Percentiles rank a stretch among this genome's conserved stretches.
phyloP scores from a whole-genome alignment of 2,329 filamentous ascomycete genomes.

The Phoma sp. region DNA sequence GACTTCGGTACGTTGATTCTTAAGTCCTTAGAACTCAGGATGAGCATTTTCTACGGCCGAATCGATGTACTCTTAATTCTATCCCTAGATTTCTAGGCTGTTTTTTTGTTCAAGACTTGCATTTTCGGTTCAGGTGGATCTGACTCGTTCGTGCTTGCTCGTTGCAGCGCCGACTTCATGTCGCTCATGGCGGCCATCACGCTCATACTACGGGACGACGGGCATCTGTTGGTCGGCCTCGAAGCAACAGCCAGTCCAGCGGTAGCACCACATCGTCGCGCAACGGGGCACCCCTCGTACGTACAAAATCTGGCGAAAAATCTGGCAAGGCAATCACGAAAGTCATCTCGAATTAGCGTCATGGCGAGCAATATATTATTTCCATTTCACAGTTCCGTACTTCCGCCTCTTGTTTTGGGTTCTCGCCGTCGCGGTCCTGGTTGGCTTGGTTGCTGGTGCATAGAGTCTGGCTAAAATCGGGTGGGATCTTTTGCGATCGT shows the following conservation, averaged over 20 bases:
- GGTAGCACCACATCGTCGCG: conserved; percentile 48
- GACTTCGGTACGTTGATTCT: conserved; percentile 55
- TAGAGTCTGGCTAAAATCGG: conserved; percentile 4
- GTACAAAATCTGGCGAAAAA: conserved; percentile 34
- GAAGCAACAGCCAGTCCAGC: conserved; percentile 51
- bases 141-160: conserved; percentile 50
- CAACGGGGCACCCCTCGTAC: conserved; percentile 33
- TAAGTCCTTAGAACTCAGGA: conserved; percentile 50
- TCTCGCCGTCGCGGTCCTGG: not conserved
- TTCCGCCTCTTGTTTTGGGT: conserved; percentile 9
- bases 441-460: not conserved
- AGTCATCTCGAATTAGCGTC: conserved; percentile 28
- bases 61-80: conserved; percentile 53
- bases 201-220: conserved; percentile 41
- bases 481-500: not conserved
- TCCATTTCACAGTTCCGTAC: conserved; percentile 2
- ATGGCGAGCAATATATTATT: conserved; percentile 21
- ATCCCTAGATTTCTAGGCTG: conserved; percentile 48
- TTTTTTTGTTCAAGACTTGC: conserved; percentile 44
- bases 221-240: conserved; percentile 44
- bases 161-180: conserved; percentile 49
- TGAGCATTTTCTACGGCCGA: conserved; percentile 49
- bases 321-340: conserved; percentile 38
- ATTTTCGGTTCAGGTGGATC: conserved; percentile 49
- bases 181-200: conserved; percentile 47